phyloP scores from a whole-genome alignment of 1,284 basidiomycete species.

The Trametes versicolor region DNA sequence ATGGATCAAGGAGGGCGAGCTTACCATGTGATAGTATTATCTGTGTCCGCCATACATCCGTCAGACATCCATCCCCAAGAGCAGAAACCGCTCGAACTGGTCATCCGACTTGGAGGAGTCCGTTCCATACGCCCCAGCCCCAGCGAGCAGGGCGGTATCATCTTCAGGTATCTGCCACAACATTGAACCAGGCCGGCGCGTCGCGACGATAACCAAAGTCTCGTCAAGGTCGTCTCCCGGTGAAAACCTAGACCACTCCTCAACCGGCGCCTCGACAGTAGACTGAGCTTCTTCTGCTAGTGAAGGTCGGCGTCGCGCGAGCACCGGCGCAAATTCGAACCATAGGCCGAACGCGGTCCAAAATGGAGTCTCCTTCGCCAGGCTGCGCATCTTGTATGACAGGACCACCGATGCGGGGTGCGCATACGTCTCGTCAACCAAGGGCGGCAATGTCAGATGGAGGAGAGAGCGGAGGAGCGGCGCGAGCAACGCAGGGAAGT shows the following conservation, averaged over 20 bases:
- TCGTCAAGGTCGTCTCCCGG: slow-evolving; percentile 50
- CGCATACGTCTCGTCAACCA: slow-evolving; percentile 35
- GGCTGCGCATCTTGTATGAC: slow-evolving; percentile 82
- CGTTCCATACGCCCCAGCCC: slow-evolving; percentile 59
- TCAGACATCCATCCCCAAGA: slow-evolving; percentile 53
- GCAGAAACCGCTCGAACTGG: slow-evolving; percentile 72
- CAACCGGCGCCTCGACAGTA: not conserved
- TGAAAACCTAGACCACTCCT: slow-evolving; percentile 40
- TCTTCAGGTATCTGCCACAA: slow-evolving; percentile 61
- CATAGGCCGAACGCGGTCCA: slow-evolving; percentile 86
- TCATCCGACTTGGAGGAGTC: slow-evolving; percentile 61
- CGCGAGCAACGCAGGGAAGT: slow-evolving; percentile 78
- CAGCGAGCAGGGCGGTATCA: slow-evolving; percentile 65
- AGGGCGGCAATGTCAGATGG: slow-evolving; percentile 66
- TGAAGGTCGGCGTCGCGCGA: slow-evolving; percentile 44
- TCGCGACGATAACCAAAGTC: slow-evolving; percentile 69
- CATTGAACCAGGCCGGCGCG: slow-evolving; percentile 63
- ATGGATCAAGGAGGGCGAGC: too few relatives aligned
- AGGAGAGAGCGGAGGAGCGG: slow-evolving; percentile 76
- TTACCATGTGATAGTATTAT: not conserved
- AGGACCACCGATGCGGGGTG: slow-evolving; percentile 54
- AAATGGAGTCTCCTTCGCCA: slow-evolving; percentile 81
- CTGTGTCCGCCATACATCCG: not conserved
- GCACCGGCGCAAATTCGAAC: slow-evolving; percentile 78
- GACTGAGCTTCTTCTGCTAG: not conserved